A percentile compares a stretch with the other conserved stretches of the same genome.
These are phyloP conservation scores for Viridothelium virens DNA, from an alignment of 495 filamentous ascomycete genomes.

Conservation along the genomic window DNA sequence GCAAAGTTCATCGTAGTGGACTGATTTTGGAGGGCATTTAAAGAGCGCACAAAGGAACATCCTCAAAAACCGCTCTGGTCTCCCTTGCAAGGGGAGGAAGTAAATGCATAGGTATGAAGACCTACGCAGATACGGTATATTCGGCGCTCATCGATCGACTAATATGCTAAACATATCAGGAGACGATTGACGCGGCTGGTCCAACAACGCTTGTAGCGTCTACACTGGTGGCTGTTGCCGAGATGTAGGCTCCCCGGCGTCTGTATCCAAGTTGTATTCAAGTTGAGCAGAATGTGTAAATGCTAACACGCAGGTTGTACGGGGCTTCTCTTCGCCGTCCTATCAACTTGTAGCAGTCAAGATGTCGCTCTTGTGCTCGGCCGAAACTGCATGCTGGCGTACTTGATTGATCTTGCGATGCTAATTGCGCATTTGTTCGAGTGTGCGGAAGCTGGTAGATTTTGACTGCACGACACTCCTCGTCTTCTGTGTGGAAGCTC, in stretches of 20 bases:
- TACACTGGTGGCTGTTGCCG: conserved; percentile 38
- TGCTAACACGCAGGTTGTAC: not conserved
- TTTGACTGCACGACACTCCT: not conserved
- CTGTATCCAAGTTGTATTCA: not conserved
- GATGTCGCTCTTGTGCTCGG: not conserved
- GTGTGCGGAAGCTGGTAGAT: conserved; percentile 2
- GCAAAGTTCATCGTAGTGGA: not conserved
- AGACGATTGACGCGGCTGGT: conserved; percentile 70
- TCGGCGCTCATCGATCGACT: conserved; percentile 63
- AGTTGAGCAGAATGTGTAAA: not conserved
- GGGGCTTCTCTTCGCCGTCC: conserved; percentile 9
- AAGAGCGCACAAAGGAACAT: conserved; percentile 72
- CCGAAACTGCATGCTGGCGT: not conserved
- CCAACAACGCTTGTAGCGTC: conserved; percentile 39
- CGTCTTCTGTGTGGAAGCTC: conserved; percentile 19
- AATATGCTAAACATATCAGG: conserved; percentile 29
- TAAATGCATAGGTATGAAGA: conserved; percentile 31
- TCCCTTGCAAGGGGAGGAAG: conserved; percentile 33
- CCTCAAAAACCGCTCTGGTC: conserved; percentile 68
- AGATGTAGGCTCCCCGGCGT: conserved; percentile 39
- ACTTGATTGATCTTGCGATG: not conserved
- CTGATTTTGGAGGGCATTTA: conserved; percentile 46
- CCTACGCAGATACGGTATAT: conserved; percentile 34
- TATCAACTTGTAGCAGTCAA: not conserved
- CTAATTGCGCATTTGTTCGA: not conserved